Evolutionary conservation across 2,329 filamentous ascomycete genomes (phyloP), one percentile per base, ranked within the genome.

Genomic region (Diaporthe vaccinii): DNA sequence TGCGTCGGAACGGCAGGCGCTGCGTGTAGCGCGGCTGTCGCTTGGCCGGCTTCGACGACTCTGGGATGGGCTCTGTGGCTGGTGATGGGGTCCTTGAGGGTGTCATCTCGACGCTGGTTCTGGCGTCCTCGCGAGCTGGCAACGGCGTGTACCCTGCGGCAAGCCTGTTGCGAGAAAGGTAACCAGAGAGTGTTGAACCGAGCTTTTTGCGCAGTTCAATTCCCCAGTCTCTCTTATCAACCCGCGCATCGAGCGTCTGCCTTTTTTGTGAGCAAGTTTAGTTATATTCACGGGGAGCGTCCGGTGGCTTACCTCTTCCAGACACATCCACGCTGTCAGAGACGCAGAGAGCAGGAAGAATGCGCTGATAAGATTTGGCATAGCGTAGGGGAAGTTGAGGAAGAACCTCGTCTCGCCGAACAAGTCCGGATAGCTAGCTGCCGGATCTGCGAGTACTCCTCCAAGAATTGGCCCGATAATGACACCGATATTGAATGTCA

Each of bases 401-500:
- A 91, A 86, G 77, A 90, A 87, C 0, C 78, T 78, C 4, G 86
- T 80, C 36, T 84, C 76, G 17, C 89, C 88, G 75, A 91, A 90
- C 0, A 86, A 71, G 2, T 77, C 76, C 0, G 87, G 86, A 68
- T 86, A 87, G 73, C 83, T 85, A 25, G 80, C 81, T 1, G 85
- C 84, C 4, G 85, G 87, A 61, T 88, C 86, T 4, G 86, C 86
- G 14, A 89, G 82, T 14, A 87, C 17, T 6, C 87, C 87, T 39
- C 86, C 83, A 3, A 91, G 79, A 14, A 91, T 84, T 0, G 90
- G 90, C 0, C 90, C 89, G n/a, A 91, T 84, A 58, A 91, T 90
- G 67, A 91, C 86, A 17, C 90, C 91, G 28, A 92, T 87, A 78
- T 95, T 95, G 83, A 93, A 95, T 31, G 92, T 94, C 92, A 95